These are phyloP conservation scores for Pugionium dolabratum DNA, from an alignment of 345 rosid species.

Conservation along the genomic window DNA sequence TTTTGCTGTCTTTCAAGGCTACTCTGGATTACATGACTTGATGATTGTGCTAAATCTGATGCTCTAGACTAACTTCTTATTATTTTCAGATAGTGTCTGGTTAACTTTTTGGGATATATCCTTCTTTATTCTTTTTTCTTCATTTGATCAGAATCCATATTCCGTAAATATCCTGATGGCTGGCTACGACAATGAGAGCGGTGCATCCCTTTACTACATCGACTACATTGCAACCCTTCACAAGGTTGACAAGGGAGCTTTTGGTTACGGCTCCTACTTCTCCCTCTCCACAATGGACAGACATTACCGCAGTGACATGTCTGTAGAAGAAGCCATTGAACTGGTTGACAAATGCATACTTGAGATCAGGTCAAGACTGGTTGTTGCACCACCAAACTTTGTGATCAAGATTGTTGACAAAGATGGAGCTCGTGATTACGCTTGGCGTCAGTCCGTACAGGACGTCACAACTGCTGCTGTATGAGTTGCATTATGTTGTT, in stretches of 20 bases:
- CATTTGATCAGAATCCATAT: too few species aligned
- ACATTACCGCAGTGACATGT: conserved; percentile 82
- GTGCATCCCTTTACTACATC: too few species aligned
- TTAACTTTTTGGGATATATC: too few species aligned
- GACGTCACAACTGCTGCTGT: conserved; percentile 48
- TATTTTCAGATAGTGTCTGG: too few species aligned
- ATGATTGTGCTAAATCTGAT: too few species aligned
- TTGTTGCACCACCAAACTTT: conserved; percentile 93
- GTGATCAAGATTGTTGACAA: conserved; percentile 96
- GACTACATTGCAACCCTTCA: conserved; percentile 95
- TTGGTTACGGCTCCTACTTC: conserved; percentile 92
- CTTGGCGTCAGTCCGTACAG: conserved; percentile 79
- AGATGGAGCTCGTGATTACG: conserved; percentile 85
- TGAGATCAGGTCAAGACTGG: conserved; percentile 89
- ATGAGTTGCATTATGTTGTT: conserved; percentile 28
- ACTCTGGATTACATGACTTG: too few species aligned
- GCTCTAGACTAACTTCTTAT: too few species aligned
- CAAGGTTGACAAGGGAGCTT: conserved; percentile 52
- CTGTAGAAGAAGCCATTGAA: conserved; percentile 77
- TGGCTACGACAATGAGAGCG: too few species aligned
- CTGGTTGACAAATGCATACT: conserved; percentile 86
- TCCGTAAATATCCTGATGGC: too few species aligned
- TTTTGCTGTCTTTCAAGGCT: too few species aligned
- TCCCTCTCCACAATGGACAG: conserved; percentile 93
- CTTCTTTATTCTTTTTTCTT: too few species aligned